Evolutionary conservation across 805 yeast genomes (phyloP).

Genomic region (Vanderwaltozyma yarrowii): DNA sequence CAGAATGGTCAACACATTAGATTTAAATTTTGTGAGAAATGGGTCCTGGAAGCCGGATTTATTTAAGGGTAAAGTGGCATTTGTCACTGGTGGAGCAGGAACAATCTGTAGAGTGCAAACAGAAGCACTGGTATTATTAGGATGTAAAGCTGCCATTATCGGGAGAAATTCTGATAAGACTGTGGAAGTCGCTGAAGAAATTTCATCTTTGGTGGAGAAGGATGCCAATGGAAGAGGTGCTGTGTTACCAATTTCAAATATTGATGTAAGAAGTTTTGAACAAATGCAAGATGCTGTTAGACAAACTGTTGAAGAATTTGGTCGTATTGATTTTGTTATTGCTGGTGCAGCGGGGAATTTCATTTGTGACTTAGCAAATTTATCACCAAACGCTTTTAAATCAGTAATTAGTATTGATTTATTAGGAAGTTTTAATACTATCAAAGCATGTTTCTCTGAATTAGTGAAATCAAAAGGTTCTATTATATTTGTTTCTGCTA

Average conservation of each 20-base stretch:
- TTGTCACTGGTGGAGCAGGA: constrained; percentile 95
- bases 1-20: constrained; percentile 22
- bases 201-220: constrained; percentile 36
- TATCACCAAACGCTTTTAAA: constrained; percentile 80
- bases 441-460: constrained; percentile 66
- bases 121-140: constrained; percentile 72
- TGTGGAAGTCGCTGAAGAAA: constrained; percentile 53
- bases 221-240: constrained; percentile 36
- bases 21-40: constrained; percentile 19
- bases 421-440: constrained; percentile 82
- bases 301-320: constrained; percentile 54
- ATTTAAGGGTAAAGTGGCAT: constrained; percentile 76
- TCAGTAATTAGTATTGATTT: constrained; percentile 81
- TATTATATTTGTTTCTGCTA: constrained; percentile 73
- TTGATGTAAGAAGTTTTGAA: constrained; percentile 68
- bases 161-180: constrained; percentile 71
- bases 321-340: constrained; percentile 75
- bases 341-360: constrained; percentile 98
- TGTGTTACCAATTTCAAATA: constrained; percentile 59
- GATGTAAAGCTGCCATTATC: constrained; percentile 78
- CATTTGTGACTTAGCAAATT: constrained; percentile 63
- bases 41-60: constrained; percentile 45
- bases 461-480: constrained; percentile 59
- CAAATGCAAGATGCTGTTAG: constrained; percentile 56
- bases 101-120: constrained; percentile 88